These are phyloP conservation scores for Hypoxylon trugodes DNA, from an alignment of 495 filamentous ascomycete genomes.

Conservation along the genomic window DNA sequence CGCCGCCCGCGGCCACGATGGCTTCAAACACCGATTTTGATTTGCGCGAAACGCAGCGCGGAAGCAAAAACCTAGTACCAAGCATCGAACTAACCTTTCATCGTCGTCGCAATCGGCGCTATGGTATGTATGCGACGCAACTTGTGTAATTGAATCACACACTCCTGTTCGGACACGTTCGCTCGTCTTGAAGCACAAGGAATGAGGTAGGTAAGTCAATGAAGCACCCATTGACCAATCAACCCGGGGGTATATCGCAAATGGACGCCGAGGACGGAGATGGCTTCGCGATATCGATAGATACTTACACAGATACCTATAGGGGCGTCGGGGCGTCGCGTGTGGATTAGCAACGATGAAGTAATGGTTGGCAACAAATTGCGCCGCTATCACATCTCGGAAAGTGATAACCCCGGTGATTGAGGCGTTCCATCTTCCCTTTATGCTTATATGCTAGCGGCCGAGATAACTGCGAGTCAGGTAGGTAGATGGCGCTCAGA, in stretches of 20 bases:
- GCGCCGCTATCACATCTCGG: constrained; percentile 35
- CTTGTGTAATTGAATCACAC: constrained; percentile 28
- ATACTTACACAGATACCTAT: constrained; percentile 11
- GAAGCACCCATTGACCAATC: constrained; percentile 27
- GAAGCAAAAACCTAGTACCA: constrained; percentile 12
- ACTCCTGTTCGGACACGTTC: constrained; percentile 19
- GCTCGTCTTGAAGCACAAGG: constrained; percentile 1
- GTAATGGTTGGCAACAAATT: constrained; percentile 33
- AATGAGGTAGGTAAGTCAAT: constrained; percentile 1
- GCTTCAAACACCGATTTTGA: constrained; percentile 30
- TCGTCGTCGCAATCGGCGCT: constrained; percentile 34
- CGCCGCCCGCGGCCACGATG: constrained; percentile 20
- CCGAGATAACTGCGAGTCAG: constrained; percentile 26
- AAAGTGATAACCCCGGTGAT: constrained; percentile 24
- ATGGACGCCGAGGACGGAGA: constrained; percentile 3
- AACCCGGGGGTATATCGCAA: background rate
- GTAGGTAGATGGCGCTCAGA: constrained; percentile 6
- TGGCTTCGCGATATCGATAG: constrained; percentile 6
- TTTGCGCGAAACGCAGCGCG: constrained; percentile 29
- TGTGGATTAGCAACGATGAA: constrained; percentile 24
- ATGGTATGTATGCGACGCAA: constrained; percentile 38
- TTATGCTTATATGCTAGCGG: constrained; percentile 22
- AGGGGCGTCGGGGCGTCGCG: too few species aligned
- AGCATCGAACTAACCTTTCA: too few species aligned
- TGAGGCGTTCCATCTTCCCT: constrained; percentile 3